phyloP scores from a whole-genome alignment of 2,329 filamentous ascomycete species.

The Neofusicoccum kwambonambiense region DNA sequence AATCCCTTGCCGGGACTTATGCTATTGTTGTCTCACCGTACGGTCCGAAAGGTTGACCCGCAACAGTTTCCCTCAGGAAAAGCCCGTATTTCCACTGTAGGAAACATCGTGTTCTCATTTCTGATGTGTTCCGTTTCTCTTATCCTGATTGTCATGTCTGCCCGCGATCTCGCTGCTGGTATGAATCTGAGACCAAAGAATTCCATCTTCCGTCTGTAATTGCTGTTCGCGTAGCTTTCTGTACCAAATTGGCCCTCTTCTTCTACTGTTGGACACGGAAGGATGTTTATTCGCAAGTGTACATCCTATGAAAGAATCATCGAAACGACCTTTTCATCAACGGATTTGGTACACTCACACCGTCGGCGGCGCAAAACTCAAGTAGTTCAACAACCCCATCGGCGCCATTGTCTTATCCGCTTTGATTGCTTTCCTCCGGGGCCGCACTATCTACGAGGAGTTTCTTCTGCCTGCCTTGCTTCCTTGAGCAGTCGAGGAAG shows the following conservation, averaged over 20 bases:
- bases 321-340: slow-evolving; percentile 96
- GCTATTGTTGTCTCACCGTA: slow-evolving; percentile 81
- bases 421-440: slow-evolving; percentile 77
- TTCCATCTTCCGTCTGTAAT: slow-evolving; percentile 84
- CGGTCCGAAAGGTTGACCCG: slow-evolving; percentile 82
- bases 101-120: slow-evolving; percentile 95
- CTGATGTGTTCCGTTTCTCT: slow-evolving; percentile 91
- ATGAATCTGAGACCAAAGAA: slow-evolving; percentile 49
- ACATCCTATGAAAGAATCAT: slow-evolving; percentile 95
- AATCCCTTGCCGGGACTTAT: slow-evolving; percentile 88
- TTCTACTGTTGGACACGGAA: slow-evolving; percentile 89
- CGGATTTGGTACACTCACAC: slow-evolving; percentile 88
- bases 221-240: slow-evolving; percentile 79
- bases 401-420: slow-evolving; percentile 82
- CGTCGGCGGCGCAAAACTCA: slow-evolving; percentile 80
- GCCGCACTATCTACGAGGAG: slow-evolving; percentile 80
- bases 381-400: slow-evolving; percentile 94
- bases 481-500: too few species aligned
- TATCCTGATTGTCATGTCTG: slow-evolving; percentile 87
- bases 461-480: slow-evolving; percentile 62
- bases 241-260: slow-evolving; percentile 79
- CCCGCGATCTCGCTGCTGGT: slow-evolving; percentile 63
- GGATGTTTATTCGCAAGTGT: slow-evolving; percentile 86
- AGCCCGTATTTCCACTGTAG: slow-evolving; percentile 88
- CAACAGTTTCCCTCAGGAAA: slow-evolving; percentile 88